Base-by-base conservation (phyloP, 2,329 filamentous ascomycete genomes). In the Escovopsis sp. region DNA sequence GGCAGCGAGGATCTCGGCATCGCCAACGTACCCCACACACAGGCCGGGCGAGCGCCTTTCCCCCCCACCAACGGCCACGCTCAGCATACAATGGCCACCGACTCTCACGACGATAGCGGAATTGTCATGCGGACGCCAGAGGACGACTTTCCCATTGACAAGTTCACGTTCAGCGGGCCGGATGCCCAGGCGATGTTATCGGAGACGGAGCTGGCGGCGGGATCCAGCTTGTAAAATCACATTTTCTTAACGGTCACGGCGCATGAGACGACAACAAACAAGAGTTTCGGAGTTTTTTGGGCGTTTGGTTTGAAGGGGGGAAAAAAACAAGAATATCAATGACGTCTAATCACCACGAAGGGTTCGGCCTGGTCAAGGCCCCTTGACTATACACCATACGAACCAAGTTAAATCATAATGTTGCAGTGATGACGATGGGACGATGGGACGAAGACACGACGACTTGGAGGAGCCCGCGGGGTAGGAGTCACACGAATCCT, bases 91-190 rank as follows among this genome's bases (percentile, higher is more conserved):
- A 45, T 54, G 47, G 49, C 43, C 16, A 53, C 65, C 44, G 68
- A 70, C 43, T 62, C 55, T 3, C 74, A 80, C 46, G 81, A 86
- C 49, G 82, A 86, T 49, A 86, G 81, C 52, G 81, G 80, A 2
- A 86, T 86, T 45, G 79, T 79, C 27, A 79, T 86, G 51, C 65
- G 75, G 39, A 79, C 76, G 5, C 76, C 76, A 1, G 77, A 81
- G 41, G 76, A 80, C 42, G 76, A 81, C 24, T 76, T 76, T 37
- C 64, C 70, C 1, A 68, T 75, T 56, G 71, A 74, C 40, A 79
- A 79, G 53, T 79, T 71, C 52, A 63, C 65, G 9, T 71, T 68
- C 44, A 51, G 61, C 11, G 57, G 57, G 32, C 46, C 55, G 24
- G 60, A 65, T 29, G 55, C 53, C 24, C 56, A 63, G 41, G 51